Base-by-base conservation (phyloP, 2,329 filamentous ascomycete genomes). In the Aspergillus ustus region DNA sequence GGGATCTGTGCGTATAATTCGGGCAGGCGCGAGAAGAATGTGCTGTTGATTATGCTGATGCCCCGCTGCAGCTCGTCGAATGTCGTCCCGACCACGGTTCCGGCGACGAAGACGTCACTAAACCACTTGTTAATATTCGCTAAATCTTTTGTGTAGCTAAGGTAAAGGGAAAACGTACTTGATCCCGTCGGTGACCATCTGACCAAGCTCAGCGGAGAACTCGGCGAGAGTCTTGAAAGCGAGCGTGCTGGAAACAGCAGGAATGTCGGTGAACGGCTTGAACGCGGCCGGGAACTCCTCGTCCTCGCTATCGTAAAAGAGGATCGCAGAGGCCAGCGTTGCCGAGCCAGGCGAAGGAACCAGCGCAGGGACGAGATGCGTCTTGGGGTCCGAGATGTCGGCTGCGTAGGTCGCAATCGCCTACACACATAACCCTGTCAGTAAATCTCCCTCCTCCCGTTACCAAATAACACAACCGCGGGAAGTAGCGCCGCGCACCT, bases 1-100 rank as follows among this genome's bases (percentile, higher is more conserved):
- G 75, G 76, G 15, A 76, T 67, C 54, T 72, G 63, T 51, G 69
- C 71, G 61, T 76, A 74, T 3, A 76, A 65, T n/a, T 73, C 73
- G 13, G 80, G 76, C 28, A 82, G 71, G 28, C 78, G 72, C 29
- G 69, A 69, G 48, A 78, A 71, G 60, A 81, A 73, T 13, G 75
- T 72, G 48, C 73, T 67, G 67, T 81, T 80, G 57, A 80, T 75
- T 61, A 74, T 67, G 58, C 73, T 74, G 45, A 77, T 72, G 7
- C 76, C 76, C 49, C 76, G 70, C 22, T 67, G 67, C 65, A 80
- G 73, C 15, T 80, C 68, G 13, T 59, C 54, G 57, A 69, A 70
- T 62, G 53, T 71, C 8, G 65, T 70, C 37, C 70, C 71, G 37
- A 63, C 69, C 20, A 76, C 72, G 17, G 74, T 76, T 52, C 75